These are phyloP conservation scores for Pichia sp. DNA, from an alignment of 1,139 yeast species.

Conservation along the genomic window DNA sequence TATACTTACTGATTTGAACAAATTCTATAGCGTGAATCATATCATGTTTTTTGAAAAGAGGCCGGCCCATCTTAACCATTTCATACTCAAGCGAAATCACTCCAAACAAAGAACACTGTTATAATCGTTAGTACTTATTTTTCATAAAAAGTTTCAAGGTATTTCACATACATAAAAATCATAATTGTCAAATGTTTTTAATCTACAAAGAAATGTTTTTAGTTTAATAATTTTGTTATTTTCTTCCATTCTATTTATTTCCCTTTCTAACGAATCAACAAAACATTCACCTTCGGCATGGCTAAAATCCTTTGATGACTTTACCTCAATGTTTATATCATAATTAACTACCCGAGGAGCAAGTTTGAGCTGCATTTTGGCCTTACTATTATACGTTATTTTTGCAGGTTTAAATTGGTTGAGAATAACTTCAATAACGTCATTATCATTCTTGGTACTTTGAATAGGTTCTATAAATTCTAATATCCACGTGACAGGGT, in stretches of 20 bases:
- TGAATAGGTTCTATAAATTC: conserved; percentile 6
- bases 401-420: conserved; percentile 8
- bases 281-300: conserved; percentile 10
- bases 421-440: neutral
- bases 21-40: conserved; percentile 8
- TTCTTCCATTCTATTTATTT: neutral
- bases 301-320: conserved; percentile 14
- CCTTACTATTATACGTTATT: conserved; percentile 11
- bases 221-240: neutral
- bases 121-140: conserved; percentile 2
- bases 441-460: conserved; percentile 1
- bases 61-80: neutral
- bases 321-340: conserved; percentile 9
- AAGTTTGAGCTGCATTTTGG: neutral
- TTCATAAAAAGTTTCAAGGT: neutral
- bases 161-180: conserved; percentile 6
- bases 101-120: conserved; percentile 6
- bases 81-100: conserved; percentile 11
- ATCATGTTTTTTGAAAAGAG: conserved; percentile 2
- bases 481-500: neutral
- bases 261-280: conserved; percentile 4
- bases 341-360: neutral
- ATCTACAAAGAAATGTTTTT: neutral
- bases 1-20: conserved; percentile 15
- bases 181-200: conserved; percentile 5